Percentiles rank a stretch among this genome's conserved stretches.
phyloP scores from a whole-genome alignment of 176 grass and related monocot genomes.

The Ampelocalamus luodianensis region DNA sequence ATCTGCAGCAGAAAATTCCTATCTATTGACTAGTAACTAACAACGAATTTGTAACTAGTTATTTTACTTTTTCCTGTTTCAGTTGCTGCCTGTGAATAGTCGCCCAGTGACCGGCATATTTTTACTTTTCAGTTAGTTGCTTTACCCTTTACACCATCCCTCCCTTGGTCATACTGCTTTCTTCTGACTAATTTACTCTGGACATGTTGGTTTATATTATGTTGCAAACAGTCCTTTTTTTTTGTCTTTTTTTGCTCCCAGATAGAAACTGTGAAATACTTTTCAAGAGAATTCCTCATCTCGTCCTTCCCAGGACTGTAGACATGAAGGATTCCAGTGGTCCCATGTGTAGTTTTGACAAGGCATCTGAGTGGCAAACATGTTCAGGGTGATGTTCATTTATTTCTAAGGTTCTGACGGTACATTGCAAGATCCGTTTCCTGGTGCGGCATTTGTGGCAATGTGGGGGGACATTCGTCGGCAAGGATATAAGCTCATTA shows the following conservation, averaged over 20 bases:
- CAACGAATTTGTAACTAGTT: constrained; percentile 7
- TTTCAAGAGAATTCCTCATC: constrained; percentile 4
- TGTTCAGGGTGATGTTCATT: neutral
- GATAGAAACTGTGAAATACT: constrained; percentile 8
- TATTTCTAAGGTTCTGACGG: neutral
- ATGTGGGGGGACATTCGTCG: neutral
- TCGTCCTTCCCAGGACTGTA: constrained; percentile 2
- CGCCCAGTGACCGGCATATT: neutral
- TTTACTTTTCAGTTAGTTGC: neutral
- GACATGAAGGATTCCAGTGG: constrained; percentile 23
- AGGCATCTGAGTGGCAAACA: neutral
- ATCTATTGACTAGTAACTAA: constrained; percentile 18
- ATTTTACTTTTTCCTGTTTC: neutral
- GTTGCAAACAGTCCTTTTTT: neutral
- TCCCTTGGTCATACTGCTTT: constrained; percentile 6
- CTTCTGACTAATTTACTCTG: constrained; percentile 9
- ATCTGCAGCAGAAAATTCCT: constrained; percentile 22
- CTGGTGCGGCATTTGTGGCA: neutral
- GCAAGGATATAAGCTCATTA: neutral
- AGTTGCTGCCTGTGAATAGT: constrained; percentile 23
- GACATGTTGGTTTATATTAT: constrained; percentile 19
- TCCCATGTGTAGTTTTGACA: constrained; percentile 22
- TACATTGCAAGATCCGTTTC: neutral
- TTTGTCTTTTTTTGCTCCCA: neutral
- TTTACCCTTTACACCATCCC: constrained; percentile 4